phyloP scores from a whole-genome alignment of 164 flowering plant genomes.

The Vitis amurensis region DNA sequence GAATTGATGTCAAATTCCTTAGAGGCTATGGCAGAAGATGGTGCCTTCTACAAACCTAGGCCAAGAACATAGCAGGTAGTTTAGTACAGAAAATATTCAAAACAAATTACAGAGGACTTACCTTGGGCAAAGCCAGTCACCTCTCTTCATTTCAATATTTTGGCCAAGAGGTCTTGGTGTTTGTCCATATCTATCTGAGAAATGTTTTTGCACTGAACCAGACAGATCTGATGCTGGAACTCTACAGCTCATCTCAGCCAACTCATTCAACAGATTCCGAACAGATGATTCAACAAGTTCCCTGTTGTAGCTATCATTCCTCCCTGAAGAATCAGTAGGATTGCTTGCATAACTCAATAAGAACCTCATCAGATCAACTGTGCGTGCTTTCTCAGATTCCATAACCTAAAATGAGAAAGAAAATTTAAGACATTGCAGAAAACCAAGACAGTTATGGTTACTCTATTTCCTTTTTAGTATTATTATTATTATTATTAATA shows the following conservation, averaged over 20 bases:
- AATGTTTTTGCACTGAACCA: slow-evolving; percentile 36
- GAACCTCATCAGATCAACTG: slow-evolving; percentile 75
- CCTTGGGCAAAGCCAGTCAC: slow-evolving; percentile 91
- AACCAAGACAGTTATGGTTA: not conserved
- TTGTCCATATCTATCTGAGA: slow-evolving; percentile 41
- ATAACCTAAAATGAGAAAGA: slow-evolving; percentile 31
- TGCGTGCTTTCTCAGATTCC: slow-evolving; percentile 45
- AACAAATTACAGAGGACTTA: slow-evolving; percentile 22
- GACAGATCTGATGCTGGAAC: slow-evolving; percentile 18
- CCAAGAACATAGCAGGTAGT: not conserved
- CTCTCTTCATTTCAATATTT: slow-evolving; percentile 75
- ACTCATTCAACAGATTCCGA: slow-evolving; percentile 59
- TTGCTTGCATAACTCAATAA: slow-evolving; percentile 67
- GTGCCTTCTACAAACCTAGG: too few species aligned
- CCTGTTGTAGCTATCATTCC: slow-evolving; percentile 24
- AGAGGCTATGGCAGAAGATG: too few species aligned
- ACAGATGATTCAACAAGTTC: slow-evolving; percentile 69
- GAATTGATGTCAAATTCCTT: too few species aligned
- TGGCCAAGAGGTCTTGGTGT: slow-evolving; percentile 35
- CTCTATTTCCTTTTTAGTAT: not conserved
- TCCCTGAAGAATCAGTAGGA: slow-evolving; percentile 31
- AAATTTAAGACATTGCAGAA: not conserved
- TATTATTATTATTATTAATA: too few species aligned
- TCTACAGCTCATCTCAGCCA: slow-evolving; percentile 35
- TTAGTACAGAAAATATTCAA: not conserved